Conservation (phyloP, 805 yeast genomes). For the Zygoascus bituminiphila region DNA sequence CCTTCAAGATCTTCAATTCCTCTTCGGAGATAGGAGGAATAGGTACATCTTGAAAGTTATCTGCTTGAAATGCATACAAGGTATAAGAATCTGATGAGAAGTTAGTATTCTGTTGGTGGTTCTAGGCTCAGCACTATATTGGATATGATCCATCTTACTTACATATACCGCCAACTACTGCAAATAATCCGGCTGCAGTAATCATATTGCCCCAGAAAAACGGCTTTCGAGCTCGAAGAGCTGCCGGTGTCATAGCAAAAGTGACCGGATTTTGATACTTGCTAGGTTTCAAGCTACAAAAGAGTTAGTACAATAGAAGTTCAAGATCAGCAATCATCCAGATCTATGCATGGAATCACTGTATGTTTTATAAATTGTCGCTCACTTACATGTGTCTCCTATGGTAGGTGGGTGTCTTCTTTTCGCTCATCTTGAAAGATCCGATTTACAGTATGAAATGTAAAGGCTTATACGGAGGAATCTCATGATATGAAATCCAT, state of each 20-base stretch:
- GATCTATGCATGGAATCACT: too few relatives aligned
- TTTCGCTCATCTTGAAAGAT: neutral
- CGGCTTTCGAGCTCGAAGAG: slow-evolving; percentile 83
- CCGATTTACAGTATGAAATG: too few relatives aligned
- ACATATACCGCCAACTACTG: slow-evolving; percentile 65
- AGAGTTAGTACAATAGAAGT: neutral
- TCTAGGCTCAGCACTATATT: neutral
- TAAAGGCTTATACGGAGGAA: too few relatives aligned
- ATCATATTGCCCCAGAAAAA: slow-evolving; percentile 71
- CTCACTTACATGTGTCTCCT: slow-evolving; percentile 1
- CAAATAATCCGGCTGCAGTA: slow-evolving; percentile 48
- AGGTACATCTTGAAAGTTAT: slow-evolving; percentile 78
- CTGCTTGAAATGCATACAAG: slow-evolving; percentile 44
- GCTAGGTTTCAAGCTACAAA: slow-evolving; percentile 28
- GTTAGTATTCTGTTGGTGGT: neutral
- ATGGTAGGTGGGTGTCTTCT: slow-evolving; percentile 1
- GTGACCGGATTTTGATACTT: slow-evolving; percentile 57
- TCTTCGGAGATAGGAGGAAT: slow-evolving; percentile 83
- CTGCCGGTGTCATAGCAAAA: slow-evolving; percentile 87
- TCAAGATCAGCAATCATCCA: too few relatives aligned
- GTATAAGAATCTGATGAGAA: slow-evolving; percentile 7
- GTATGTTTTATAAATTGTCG: too few relatives aligned
- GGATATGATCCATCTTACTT: slow-evolving; percentile 23
- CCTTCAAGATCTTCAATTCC: slow-evolving; percentile 60
- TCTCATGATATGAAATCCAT: too few relatives aligned